phyloP scores from a whole-genome alignment of 1,284 basidiomycete species.

The Phenoliferia sp. region DNA sequence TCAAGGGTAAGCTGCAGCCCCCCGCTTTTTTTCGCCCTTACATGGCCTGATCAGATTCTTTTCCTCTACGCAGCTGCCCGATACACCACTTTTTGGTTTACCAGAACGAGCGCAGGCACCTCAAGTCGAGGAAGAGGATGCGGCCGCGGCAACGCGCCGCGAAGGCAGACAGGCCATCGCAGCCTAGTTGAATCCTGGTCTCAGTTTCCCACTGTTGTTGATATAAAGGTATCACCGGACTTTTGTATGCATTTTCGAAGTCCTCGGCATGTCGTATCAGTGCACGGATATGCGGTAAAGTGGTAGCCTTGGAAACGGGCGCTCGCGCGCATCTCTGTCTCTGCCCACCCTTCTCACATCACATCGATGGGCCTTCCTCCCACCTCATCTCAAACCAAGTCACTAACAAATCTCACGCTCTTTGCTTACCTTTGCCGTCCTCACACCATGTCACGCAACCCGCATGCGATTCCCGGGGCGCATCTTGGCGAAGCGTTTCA shows the following conservation, averaged over 20 bases:
- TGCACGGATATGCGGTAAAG: no score
- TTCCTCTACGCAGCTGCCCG: neutral
- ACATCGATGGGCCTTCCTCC: no score
- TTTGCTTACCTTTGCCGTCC: neutral
- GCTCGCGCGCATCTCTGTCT: no score
- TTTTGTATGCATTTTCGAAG: no score
- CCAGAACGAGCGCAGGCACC: neutral
- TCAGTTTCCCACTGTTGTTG: neutral
- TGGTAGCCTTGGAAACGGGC: no score
- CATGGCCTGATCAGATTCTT: neutral
- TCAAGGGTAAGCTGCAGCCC: neutral
- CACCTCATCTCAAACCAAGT: no score
- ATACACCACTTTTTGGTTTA: neutral
- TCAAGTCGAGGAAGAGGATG: neutral
- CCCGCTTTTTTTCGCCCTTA: neutral
- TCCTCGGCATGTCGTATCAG: no score
- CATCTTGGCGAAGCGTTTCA: neutral
- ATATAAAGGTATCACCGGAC: no score
- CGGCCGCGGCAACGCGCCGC: neutral
- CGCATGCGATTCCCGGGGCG: no score
- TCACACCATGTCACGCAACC: no score
- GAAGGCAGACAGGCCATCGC: constrained; percentile 1
- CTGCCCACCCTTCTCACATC: no score
- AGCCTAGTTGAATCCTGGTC: neutral
- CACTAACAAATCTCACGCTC: no score